Conservation (phyloP, 75 land plant species). For the Cryptomeria japonica region DNA sequence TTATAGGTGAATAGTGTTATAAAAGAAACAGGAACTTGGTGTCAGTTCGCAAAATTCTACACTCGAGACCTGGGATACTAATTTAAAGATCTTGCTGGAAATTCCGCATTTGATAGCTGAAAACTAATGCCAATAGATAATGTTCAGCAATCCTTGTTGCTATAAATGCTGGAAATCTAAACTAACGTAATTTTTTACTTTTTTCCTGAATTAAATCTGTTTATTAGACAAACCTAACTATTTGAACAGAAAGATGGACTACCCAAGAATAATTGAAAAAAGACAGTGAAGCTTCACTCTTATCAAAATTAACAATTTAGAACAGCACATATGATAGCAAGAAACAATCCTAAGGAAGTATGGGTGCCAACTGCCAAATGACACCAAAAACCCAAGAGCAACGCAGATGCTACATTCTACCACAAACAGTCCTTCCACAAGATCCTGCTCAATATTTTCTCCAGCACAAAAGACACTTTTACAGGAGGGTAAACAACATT, state of each 20-base stretch:
- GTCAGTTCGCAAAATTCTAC: neutral
- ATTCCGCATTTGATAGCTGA: neutral
- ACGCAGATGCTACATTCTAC: neutral
- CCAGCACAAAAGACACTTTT: neutral
- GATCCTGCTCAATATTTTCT: neutral
- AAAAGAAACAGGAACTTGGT: neutral
- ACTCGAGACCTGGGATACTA: neutral
- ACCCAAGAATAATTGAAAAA: neutral
- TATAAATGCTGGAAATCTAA: neutral
- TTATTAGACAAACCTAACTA: neutral
- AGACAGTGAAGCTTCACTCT: neutral
- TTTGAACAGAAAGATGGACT: neutral
- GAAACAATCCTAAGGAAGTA: neutral
- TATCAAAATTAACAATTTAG: neutral
- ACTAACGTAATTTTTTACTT: neutral
- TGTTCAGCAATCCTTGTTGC: neutral
- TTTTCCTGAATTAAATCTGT: neutral
- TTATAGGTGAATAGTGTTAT: neutral
- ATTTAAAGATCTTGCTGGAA: neutral
- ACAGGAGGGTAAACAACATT: no score
- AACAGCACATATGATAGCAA: neutral
- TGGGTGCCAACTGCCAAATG: neutral
- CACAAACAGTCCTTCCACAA: neutral
- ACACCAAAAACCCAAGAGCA: neutral
- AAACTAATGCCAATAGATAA: neutral